Evolutionary conservation across 2,329 filamentous ascomycete species (phyloP).

Genomic region (Diaporthe sp.): DNA sequence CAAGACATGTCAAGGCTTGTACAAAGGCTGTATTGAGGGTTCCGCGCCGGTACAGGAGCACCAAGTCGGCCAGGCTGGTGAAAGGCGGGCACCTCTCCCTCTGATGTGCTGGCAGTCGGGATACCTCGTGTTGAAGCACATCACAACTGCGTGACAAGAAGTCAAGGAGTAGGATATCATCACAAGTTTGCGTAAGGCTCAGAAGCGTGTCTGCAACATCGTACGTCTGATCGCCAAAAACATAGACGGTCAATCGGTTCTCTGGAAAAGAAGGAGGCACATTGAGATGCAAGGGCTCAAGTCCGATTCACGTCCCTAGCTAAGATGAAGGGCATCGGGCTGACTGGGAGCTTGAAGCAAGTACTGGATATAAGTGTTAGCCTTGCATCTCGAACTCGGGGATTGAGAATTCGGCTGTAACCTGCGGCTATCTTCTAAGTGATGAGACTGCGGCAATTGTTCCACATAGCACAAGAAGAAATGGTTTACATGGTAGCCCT

Average conservation of each 20-base stretch:
- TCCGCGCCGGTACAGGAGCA: constrained; percentile 41
- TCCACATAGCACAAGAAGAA: neutral
- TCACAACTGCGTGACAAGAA: neutral
- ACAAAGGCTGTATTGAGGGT: constrained; percentile 40
- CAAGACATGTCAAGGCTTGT: constrained; percentile 24
- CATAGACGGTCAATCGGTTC: constrained; percentile 20
- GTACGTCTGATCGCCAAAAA: constrained; percentile 45
- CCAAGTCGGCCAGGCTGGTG: constrained; percentile 40
- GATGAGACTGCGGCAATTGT: neutral
- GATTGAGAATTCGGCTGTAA: neutral
- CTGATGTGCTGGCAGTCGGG: constrained; percentile 37
- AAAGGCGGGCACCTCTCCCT: constrained; percentile 40
- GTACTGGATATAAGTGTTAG: constrained; percentile 4
- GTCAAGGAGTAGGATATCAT: constrained; percentile 31
- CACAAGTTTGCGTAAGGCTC: constrained; percentile 4
- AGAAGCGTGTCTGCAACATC: constrained; percentile 38
- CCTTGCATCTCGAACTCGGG: constrained; percentile 3
- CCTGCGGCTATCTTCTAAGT: neutral
- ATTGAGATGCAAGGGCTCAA: neutral
- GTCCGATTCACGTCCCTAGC: neutral
- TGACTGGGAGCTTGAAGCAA: neutral
- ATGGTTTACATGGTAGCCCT: neutral
- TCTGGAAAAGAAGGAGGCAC: constrained; percentile 5
- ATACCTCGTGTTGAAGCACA: constrained; percentile 5
- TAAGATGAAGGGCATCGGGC: neutral